Conservation (phyloP, 2,329 filamentous ascomycete species). For the Apiospora aurea region DNA sequence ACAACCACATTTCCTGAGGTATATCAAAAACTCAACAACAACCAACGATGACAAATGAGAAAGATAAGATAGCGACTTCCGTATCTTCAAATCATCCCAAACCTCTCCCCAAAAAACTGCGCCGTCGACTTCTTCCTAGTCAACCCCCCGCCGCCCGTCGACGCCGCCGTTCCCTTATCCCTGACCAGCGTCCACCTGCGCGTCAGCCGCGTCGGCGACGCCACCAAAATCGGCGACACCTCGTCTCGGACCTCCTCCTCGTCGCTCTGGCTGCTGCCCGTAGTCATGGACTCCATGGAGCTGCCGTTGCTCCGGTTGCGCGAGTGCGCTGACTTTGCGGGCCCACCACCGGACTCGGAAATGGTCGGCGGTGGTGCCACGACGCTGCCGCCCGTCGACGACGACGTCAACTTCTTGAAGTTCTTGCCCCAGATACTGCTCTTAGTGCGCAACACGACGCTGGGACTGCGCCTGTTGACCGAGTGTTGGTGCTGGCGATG, state of each 20-base stretch:
- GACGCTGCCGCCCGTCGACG: slow-evolving; percentile 14
- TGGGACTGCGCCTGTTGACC: slow-evolving; percentile 33
- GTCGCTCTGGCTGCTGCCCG: slow-evolving; percentile 38
- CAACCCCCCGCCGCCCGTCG: background rate
- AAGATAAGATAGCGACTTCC: no score
- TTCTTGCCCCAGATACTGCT: slow-evolving; percentile 34
- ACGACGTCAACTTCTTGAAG: slow-evolving; percentile 34
- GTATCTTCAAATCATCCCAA: background rate
- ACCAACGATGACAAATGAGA: background rate
- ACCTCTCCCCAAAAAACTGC: slow-evolving; percentile 4
- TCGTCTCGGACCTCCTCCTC: slow-evolving; percentile 31
- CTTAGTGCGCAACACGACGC: slow-evolving; percentile 33
- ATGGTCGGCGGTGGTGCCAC: background rate
- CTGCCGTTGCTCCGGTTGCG: slow-evolving; percentile 31
- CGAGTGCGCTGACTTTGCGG: background rate
- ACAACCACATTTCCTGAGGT: background rate
- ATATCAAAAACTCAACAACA: background rate
- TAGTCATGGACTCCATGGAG: slow-evolving; percentile 41
- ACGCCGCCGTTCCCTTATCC: background rate
- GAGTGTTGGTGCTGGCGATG: background rate
- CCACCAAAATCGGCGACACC: background rate
- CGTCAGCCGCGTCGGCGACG: background rate
- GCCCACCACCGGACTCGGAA: slow-evolving; percentile 22
- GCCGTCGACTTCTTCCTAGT: slow-evolving; percentile 13
- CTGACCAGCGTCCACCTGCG: background rate